Percentiles rank a stretch among this genome's conserved stretches.
Evolutionary conservation across 2,329 filamentous ascomycete genomes (phyloP).

Genomic region (Colletotrichum tamarilloi): DNA sequence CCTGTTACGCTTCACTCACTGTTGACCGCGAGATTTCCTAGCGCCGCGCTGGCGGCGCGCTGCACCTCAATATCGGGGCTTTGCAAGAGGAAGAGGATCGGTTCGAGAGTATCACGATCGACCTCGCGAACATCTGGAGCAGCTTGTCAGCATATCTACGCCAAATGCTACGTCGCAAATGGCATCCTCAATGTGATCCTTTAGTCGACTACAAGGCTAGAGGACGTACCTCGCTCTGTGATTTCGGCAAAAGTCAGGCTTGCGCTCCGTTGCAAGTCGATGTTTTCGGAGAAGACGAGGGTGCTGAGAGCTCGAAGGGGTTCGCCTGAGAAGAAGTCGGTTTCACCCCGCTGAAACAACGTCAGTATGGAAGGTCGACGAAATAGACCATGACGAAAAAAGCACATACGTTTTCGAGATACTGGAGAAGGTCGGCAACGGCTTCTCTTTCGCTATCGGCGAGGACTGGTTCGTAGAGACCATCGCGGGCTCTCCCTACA

Average conservation of each 20-base stretch:
- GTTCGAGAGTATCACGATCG: slow-evolving; percentile 92
- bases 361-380: slow-evolving; percentile 43
- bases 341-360: slow-evolving; percentile 82
- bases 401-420: slow-evolving; percentile 88
- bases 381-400: neutral
- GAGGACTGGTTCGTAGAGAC: slow-evolving; percentile 85
- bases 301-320: slow-evolving; percentile 94
- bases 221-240: slow-evolving; percentile 86
- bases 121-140: slow-evolving; percentile 91
- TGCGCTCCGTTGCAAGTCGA: slow-evolving; percentile 95
- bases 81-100: slow-evolving; percentile 94
- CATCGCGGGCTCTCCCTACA: slow-evolving; percentile 80
- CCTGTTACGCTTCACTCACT: slow-evolving; percentile 67
- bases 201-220: slow-evolving; percentile 3
- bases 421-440: slow-evolving; percentile 93
- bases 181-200: neutral
- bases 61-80: slow-evolving; percentile 98
- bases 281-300: slow-evolving; percentile 97
- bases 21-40: slow-evolving; percentile 97
- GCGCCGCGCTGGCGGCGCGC: slow-evolving; percentile 91
- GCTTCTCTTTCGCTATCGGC: slow-evolving; percentile 97
- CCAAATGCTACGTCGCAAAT: neutral
- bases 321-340: slow-evolving; percentile 97
- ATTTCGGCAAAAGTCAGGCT: slow-evolving; percentile 99
- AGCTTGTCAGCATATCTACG: neutral